Conservation (phyloP, 2,329 filamentous ascomycete genomes). For the Immersiporthe knoxdaviesiana region DNA sequence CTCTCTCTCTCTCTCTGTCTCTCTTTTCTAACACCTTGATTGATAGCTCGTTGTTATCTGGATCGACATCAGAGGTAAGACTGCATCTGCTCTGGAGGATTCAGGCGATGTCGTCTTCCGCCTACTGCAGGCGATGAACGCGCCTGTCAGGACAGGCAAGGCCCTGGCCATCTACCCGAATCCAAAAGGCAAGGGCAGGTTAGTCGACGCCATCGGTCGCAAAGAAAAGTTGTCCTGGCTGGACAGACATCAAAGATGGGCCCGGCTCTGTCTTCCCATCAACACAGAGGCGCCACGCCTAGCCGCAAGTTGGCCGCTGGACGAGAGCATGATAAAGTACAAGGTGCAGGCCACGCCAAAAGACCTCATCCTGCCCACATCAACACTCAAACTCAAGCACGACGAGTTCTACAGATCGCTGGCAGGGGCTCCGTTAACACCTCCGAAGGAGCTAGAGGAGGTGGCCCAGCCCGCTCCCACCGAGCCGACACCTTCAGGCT, state of each 20-base stretch:
- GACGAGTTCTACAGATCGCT: conserved; percentile 8
- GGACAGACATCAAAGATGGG: conserved; percentile 41
- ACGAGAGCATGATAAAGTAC: conserved; percentile 20
- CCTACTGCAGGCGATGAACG: conserved; percentile 45
- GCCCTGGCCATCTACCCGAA: conserved; percentile 31
- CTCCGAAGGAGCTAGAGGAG: conserved; percentile 10
- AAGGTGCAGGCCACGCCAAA: conserved; percentile 18
- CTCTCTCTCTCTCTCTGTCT: too few relatives aligned
- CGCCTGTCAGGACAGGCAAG: conserved; percentile 31
- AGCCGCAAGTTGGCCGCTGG: conserved; percentile 9
- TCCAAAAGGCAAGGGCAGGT: conserved; percentile 33
- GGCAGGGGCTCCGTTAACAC: conserved; percentile 9
- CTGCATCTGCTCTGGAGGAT: conserved; percentile 40
- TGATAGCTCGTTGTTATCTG: conserved; percentile 44
- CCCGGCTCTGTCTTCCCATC: conserved; percentile 33
- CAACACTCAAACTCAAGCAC: conserved; percentile 8
- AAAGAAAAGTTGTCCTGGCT: conserved; percentile 43
- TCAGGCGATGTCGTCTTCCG: conserved; percentile 50
- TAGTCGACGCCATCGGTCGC: conserved; percentile 37
- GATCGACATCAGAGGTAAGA: conserved; percentile 40
- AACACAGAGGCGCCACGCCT: neutral
- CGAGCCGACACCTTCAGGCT: conserved; percentile 23
- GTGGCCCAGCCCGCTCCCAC: neutral
- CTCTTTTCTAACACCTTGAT: conserved; percentile 17
- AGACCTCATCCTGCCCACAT: conserved; percentile 21